These are phyloP conservation scores for Avena sativa DNA, from an alignment of 176 grass and related monocot genomes.

Conservation along the genomic window DNA sequence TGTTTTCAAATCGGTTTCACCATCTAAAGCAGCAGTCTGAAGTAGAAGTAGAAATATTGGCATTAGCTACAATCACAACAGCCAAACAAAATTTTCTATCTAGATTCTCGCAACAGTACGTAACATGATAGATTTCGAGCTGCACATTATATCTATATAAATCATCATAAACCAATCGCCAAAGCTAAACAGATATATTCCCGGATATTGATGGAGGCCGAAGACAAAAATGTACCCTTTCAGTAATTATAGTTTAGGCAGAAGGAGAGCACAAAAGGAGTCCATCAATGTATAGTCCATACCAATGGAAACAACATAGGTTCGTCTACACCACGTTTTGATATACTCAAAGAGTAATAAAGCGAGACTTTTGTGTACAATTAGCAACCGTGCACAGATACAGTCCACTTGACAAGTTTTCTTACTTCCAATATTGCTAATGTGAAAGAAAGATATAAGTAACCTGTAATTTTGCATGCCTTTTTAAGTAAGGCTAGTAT, in stretches of 20 bases:
- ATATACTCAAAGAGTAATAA: not conserved
- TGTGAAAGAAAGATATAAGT: constrained; percentile 7
- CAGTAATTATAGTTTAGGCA: not conserved
- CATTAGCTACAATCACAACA: constrained; percentile 13
- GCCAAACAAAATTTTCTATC: constrained; percentile 11
- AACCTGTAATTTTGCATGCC: not conserved
- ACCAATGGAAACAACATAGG: not conserved
- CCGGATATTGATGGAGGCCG: not conserved
- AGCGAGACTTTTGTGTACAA: not conserved
- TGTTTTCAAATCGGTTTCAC: constrained; percentile 96
- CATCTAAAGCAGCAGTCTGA: constrained; percentile 95
- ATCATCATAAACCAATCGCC: constrained; percentile 14
- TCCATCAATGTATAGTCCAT: not conserved
- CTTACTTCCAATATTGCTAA: not conserved
- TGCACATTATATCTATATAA: not conserved
- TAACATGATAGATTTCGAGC: constrained; percentile 19
- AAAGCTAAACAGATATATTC: constrained; percentile 16
- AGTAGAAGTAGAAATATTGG: constrained; percentile 14
- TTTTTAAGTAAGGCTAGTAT: not conserved
- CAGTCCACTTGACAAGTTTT: not conserved
- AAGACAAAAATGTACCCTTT: not conserved
- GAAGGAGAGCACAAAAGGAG: constrained; percentile 12
- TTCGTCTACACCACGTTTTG: constrained; percentile 1
- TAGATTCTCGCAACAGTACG: not conserved
- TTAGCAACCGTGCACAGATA: not conserved